These are phyloP conservation scores for Speleostelium caveatum DNA, from an alignment of 78 protist genomes.

Conservation along the genomic window DNA sequence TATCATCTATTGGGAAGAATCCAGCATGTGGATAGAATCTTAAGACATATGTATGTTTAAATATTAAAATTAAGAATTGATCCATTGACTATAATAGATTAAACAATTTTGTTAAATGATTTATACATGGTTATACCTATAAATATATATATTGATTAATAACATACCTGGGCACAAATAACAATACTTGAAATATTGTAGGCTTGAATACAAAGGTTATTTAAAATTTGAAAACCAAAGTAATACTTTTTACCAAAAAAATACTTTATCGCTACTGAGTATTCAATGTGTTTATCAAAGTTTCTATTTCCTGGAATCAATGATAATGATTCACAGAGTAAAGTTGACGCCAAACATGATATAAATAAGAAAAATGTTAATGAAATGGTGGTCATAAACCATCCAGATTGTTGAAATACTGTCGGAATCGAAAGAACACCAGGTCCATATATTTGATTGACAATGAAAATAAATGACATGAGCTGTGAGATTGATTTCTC, in stretches of 20 bases:
- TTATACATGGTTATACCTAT: neutral
- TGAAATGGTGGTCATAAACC: constrained; percentile 40
- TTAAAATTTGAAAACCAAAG: constrained; percentile 39
- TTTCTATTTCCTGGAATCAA: constrained; percentile 53
- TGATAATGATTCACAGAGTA: constrained; percentile 57
- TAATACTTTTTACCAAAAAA: constrained; percentile 37
- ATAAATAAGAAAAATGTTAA: constrained; percentile 40
- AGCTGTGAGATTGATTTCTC: constrained; percentile 38
- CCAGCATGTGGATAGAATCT: neutral
- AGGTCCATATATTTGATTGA: constrained; percentile 70
- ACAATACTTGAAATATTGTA: constrained; percentile 53
- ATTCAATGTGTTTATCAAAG: constrained; percentile 60
- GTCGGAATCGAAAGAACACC: constrained; percentile 59
- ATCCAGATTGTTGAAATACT: constrained; percentile 69
- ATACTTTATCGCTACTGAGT: constrained; percentile 37
- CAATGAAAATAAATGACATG: constrained; percentile 60
- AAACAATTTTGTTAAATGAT: too few species aligned
- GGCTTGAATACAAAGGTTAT: constrained; percentile 50
- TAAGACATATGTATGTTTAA: constrained; percentile 43
- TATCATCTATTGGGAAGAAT: neutral
- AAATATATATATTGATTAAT: neutral
- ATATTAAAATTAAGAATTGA: constrained; percentile 36
- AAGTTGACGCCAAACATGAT: constrained; percentile 60
- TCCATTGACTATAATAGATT: constrained; percentile 26
- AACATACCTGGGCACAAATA: constrained; percentile 47